Evolutionary conservation across 2,329 filamentous ascomycete genomes (phyloP).

Genomic region (Penicillium sp.): DNA sequence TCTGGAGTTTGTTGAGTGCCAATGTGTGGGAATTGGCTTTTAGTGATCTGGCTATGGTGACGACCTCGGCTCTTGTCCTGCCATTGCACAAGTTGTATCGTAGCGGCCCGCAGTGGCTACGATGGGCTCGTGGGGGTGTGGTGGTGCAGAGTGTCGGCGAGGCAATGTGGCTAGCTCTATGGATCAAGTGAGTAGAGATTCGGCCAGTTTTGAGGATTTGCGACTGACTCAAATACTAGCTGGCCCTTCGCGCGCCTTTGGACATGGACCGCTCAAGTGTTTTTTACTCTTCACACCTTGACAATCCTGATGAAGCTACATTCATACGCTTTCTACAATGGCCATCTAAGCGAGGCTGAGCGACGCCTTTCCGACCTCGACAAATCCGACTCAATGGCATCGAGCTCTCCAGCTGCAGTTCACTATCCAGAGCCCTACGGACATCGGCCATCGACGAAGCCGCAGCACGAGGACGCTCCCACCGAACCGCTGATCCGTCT

Average conservation of each 20-base stretch:
- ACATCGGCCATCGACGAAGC: conserved; percentile 26
- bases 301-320: conserved; percentile 98
- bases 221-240: conserved; percentile 33
- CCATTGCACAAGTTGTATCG: conserved; percentile 68
- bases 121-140: conserved; percentile 75
- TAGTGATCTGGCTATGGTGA: conserved; percentile 81
- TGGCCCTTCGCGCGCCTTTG: conserved; percentile 81
- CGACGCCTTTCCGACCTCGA: conserved; percentile 76
- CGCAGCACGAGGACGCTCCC: conserved; percentile 32
- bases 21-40: conserved; percentile 84
- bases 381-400: conserved; percentile 61
- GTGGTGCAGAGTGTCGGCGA: conserved; percentile 79
- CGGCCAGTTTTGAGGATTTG: not conserved
- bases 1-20: conserved; percentile 81
- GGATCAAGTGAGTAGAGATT: conserved; percentile 58
- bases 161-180: conserved; percentile 69
- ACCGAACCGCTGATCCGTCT: conserved; percentile 60
- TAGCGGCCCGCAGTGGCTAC: conserved; percentile 52
- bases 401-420: conserved; percentile 59
- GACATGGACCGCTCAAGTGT: conserved; percentile 98
- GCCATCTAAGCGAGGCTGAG: conserved; percentile 83
- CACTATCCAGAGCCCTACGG: conserved; percentile 62
- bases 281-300: conserved; percentile 84
- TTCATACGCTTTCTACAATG: conserved; percentile 97
- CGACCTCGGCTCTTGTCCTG: conserved; percentile 65